phyloP scores from a whole-genome alignment of 805 yeast species.

The Myxozyma neglecta region DNA sequence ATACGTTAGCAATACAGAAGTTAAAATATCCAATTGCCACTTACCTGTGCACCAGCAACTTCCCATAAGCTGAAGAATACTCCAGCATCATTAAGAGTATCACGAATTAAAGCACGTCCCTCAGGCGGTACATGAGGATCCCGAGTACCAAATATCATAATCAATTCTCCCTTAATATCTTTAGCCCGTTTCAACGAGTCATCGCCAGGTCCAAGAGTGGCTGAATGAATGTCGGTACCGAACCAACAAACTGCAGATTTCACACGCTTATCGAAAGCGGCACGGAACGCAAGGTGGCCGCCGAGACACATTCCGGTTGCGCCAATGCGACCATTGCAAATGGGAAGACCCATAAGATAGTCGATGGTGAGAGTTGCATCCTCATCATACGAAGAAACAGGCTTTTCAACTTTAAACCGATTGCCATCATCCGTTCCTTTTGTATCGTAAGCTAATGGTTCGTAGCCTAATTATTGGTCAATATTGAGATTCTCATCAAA shows the following conservation, averaged over 20 bases:
- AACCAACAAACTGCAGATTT: slow-evolving; percentile 72
- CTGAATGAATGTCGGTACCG: slow-evolving; percentile 76
- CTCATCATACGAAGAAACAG: slow-evolving; percentile 71
- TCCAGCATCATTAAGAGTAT: slow-evolving; percentile 55
- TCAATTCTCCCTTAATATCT: slow-evolving; percentile 58
- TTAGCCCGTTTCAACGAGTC: slow-evolving; percentile 60
- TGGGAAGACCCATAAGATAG: slow-evolving; percentile 55
- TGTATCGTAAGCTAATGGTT: slow-evolving; percentile 66
- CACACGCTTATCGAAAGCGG: slow-evolving; percentile 63
- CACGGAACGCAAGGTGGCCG: slow-evolving; percentile 75
- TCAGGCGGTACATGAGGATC: slow-evolving; percentile 79
- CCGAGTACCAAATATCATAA: slow-evolving; percentile 64
- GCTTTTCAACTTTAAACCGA: slow-evolving; percentile 62
- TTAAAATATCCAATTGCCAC: not conserved
- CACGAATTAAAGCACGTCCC: slow-evolving; percentile 72
- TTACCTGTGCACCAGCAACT: slow-evolving; percentile 58
- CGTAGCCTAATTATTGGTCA: slow-evolving; percentile 41
- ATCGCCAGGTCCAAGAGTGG: slow-evolving; percentile 66
- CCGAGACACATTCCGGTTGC: slow-evolving; percentile 88
- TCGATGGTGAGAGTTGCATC: slow-evolving; percentile 66
- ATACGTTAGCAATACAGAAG: not conserved
- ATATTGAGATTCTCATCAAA: not conserved
- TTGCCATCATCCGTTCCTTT: slow-evolving; percentile 79
- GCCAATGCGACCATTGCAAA: slow-evolving; percentile 72
- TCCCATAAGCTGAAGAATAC: slow-evolving; percentile 72